Evolutionary conservation across 305 asterid species (phyloP).

Genomic region (Fraxinus angustifolia): DNA sequence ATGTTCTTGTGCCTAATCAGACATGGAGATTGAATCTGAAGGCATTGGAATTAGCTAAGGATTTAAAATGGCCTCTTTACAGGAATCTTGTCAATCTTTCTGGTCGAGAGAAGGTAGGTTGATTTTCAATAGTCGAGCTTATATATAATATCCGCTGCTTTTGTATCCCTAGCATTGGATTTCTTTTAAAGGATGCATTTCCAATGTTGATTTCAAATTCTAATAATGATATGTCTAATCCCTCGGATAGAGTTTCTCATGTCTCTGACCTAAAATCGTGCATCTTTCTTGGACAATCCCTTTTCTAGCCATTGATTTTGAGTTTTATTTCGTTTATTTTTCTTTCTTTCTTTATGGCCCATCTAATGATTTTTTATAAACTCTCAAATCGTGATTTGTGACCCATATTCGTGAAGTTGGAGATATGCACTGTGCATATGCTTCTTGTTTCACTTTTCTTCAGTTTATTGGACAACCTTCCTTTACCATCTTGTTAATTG

Average conservation of each 20-base stretch:
- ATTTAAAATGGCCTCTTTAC: constrained; percentile 68
- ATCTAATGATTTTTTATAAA: neutral
- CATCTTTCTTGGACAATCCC: neutral
- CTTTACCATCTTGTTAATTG: neutral
- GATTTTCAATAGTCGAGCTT: constrained; percentile 9
- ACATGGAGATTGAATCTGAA: constrained; percentile 58
- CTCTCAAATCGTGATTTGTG: neutral
- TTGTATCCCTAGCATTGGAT: neutral
- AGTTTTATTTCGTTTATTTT: neutral
- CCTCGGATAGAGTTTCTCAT: neutral
- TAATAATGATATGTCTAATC: neutral
- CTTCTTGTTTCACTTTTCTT: neutral
- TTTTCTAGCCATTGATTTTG: neutral
- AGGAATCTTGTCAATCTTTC: constrained; percentile 48
- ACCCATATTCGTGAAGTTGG: neutral
- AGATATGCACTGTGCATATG: neutral
- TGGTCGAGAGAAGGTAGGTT: constrained; percentile 50
- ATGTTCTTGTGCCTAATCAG: constrained; percentile 42
- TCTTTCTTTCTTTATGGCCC: neutral
- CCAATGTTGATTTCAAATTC: neutral
- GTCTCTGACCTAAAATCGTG: neutral
- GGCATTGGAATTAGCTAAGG: constrained; percentile 71
- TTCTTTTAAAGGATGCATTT: neutral
- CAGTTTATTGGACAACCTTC: neutral
- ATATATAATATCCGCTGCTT: neutral